Base-by-base conservation (phyloP, 441 rosid species). In the Croton laevigatus region DNA sequence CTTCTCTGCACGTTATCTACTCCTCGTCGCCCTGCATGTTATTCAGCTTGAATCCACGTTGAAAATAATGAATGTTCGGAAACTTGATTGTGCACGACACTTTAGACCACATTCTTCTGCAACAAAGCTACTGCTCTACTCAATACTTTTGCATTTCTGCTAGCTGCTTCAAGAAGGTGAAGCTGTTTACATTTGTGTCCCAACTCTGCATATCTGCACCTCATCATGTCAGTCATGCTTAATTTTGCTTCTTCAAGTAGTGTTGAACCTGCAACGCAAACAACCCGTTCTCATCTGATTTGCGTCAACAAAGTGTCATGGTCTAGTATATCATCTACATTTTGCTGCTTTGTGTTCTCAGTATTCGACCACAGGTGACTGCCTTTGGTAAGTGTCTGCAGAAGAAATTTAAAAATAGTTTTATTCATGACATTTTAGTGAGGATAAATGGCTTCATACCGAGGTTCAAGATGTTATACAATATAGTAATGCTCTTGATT, bases 1-100 rank as follows among this genome's bases (percentile, higher is more conserved):
- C 84, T 79, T 84, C 81, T 81, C 81, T 80, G 83, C 87, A 46
- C 82, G 48, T 75, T 71, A 22, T 72, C 88, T 73, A 66, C 79
- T 71, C 71, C 70, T 73, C 70, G 61, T 76, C 20, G 73, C 78
- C 61, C 83, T 71, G 74, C 78, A 65, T 72, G 72, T 75, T 75
- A 36, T 69, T 66, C 63, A 70, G 77, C 79, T 77, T 81, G 80
- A 64, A 59, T 70, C 67, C 84, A 60, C 54, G 82, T 77, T 80
- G 80, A 77, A n/a, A 72, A 73, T 61, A 45, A 74, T 76, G 54
- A 72, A 66, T 46, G 27, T 59, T 52, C 57, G 38, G 72, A 67
- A 74, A 48, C 65, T 70, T 77, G 78, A 73, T 68, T 45, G 70
- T 67, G 69, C 37, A 52, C 34, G 32, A 71, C 73, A 60, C 45